These are phyloP conservation scores for Aspergillus sp. DNA, from an alignment of 2,329 filamentous ascomycete species.

Conservation along the genomic window DNA sequence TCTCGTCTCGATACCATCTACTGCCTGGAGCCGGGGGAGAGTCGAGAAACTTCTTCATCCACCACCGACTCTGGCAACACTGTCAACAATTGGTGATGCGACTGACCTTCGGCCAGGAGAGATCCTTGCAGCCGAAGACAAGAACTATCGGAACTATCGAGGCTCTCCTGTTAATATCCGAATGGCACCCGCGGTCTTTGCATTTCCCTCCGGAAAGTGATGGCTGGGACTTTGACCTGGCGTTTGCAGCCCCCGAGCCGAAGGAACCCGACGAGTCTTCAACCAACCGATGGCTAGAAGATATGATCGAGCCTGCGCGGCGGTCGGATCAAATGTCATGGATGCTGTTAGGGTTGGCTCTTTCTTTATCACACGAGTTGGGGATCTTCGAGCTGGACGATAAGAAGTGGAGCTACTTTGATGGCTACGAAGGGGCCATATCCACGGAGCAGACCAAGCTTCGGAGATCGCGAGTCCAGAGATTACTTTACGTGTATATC, in stretches of 20 bases:
- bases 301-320: conserved; percentile 55
- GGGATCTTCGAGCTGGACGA: conserved; percentile 50
- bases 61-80: conserved; percentile 55
- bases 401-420: conserved; percentile 28
- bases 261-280: conserved; percentile 25
- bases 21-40: conserved; percentile 44
- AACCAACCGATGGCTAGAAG: conserved; percentile 50
- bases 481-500: conserved; percentile 48
- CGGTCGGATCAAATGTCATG: conserved; percentile 60
- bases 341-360: conserved; percentile 57
- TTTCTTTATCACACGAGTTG: conserved; percentile 54
- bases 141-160: conserved; percentile 55
- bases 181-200: conserved; percentile 57
- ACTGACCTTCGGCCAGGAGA: conserved; percentile 56
- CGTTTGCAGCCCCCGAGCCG: conserved; percentile 42
- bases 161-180: conserved; percentile 54
- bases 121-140: conserved; percentile 49
- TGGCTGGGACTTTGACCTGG: conserved; percentile 56
- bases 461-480: conserved; percentile 37
- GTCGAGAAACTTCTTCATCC: conserved; percentile 54
- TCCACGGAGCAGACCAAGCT: conserved; percentile 32
- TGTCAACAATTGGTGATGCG: conserved; percentile 55
- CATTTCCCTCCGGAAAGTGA: conserved; percentile 55
- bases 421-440: conserved; percentile 24
- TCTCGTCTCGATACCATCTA: conserved; percentile 54